A percentile compares a stretch with the other conserved stretches of the same genome.
These are phyloP conservation scores for Tolypocladium nubicola DNA, from an alignment of 2,329 filamentous ascomycete genomes.

Conservation along the genomic window DNA sequence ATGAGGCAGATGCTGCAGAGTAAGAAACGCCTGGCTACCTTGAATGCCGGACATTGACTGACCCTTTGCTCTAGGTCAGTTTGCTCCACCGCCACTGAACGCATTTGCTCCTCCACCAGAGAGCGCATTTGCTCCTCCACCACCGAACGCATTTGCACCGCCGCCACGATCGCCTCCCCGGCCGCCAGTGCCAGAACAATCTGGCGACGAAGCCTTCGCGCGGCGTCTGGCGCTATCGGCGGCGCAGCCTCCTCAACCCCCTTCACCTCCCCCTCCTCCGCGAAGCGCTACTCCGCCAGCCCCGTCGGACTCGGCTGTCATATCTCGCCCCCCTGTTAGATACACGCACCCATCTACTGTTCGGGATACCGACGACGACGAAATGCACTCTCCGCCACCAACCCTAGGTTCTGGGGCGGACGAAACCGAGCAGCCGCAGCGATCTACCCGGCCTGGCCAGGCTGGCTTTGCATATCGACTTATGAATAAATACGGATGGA, in stretches of 20 bases:
- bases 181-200: constrained; percentile 43
- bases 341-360: constrained; percentile 36
- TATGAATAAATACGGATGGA: constrained; percentile 92
- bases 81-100: constrained; percentile 22
- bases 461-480: constrained; percentile 77
- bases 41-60: background rate
- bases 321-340: constrained; percentile 68
- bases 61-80: background rate
- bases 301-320: constrained; percentile 42
- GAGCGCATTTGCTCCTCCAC: constrained; percentile 52
- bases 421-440: constrained; percentile 27
- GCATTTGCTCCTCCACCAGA: constrained; percentile 17
- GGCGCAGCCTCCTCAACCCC: constrained; percentile 21
- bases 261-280: constrained; percentile 11
- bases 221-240: constrained; percentile 49
- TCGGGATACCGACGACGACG: constrained; percentile 26
- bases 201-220: constrained; percentile 60
- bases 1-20: constrained; percentile 18
- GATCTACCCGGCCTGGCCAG: constrained; percentile 64
- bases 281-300: constrained; percentile 23
- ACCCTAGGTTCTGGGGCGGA: constrained; percentile 34
- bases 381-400: constrained; percentile 32
- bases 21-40: constrained; percentile 10
- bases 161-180: constrained; percentile 39
- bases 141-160: constrained; percentile 45